Evolutionary conservation across 1,284 basidiomycete species (phyloP).

Genomic region (Laetiporus sulphureus): DNA sequence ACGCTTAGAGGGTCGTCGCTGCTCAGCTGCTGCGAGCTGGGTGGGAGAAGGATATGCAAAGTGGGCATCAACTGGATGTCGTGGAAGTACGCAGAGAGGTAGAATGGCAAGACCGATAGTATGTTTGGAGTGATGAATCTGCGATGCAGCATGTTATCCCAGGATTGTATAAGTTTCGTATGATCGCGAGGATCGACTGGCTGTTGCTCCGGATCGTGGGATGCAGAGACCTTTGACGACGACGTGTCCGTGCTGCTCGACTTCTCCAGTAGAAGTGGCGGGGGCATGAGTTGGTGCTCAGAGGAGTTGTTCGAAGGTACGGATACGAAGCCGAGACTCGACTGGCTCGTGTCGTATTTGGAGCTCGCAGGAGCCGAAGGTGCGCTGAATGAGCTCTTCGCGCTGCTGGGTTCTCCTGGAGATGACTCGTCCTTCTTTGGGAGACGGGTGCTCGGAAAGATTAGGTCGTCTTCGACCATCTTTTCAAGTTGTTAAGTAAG

Average conservation of each 20-base stretch:
- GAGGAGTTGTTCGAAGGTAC: too few relatives aligned
- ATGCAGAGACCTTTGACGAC: neutral
- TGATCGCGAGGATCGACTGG: constrained; percentile 59
- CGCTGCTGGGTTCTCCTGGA: too few relatives aligned
- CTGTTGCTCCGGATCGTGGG: too few relatives aligned
- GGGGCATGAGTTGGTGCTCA: too few relatives aligned
- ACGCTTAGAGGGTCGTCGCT: too few relatives aligned
- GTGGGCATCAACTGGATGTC: constrained; percentile 46
- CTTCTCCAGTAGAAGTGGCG: too few relatives aligned
- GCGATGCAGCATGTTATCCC: constrained; percentile 60
- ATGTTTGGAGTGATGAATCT: constrained; percentile 52
- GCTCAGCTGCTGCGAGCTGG: constrained; percentile 28
- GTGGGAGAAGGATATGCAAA: constrained; percentile 50
- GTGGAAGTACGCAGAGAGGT: constrained; percentile 53
- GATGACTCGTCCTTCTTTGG: constrained; percentile 1
- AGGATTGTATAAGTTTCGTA: constrained; percentile 49
- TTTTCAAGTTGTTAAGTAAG: constrained; percentile 19
- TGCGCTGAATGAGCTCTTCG: too few relatives aligned
- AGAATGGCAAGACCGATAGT: constrained; percentile 59
- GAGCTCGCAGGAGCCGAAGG: too few relatives aligned
- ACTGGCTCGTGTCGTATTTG: too few relatives aligned
- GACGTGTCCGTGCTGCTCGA: constrained; percentile 6
- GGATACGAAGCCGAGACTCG: too few relatives aligned
- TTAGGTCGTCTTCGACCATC: constrained; percentile 67
- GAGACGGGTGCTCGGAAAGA: constrained; percentile 47